Base-by-base conservation (phyloP, 192 early-diverging fungal genomes). In the Spizellomyces sp. region DNA sequence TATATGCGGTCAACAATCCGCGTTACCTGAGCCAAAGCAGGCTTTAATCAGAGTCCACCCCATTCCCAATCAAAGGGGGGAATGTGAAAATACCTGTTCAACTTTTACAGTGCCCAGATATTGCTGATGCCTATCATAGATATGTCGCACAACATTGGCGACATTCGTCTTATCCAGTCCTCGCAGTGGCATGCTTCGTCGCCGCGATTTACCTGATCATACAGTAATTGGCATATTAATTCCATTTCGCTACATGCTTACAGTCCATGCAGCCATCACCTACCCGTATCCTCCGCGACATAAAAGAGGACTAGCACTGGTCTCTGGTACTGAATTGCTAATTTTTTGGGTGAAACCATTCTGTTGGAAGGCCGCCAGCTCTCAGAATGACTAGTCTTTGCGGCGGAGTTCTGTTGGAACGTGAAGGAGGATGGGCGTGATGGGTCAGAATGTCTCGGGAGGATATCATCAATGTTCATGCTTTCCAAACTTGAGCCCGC, bases 181-280 rank as follows among this genome's bases (percentile, higher is more conserved):
- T 10, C 78, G 59, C 14, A 79, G 22, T 15, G 79, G 79, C 71
- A 80, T 80, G 12, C 22, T 63, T 22, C 79, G 45, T 14, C 73
- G 71, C 41, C 66, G 54, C 42, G 43, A 45, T 19, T 67, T 45
- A 22, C 58, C 55, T 45, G 27, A 41, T 44, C 21, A 6, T 12
- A 66, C 0, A 14, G n/a, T 36, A 36, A 36, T 36, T 36, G 0
- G 27, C n/a, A 36, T 36, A 36, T 36, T 36, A 36, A 3, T 36
- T 36, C 27, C 27, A 36, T 36, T 36, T 36, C 27, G 3, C 0
- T 36, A 3, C 27, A 36, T 36, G 27, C 27, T 36, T 36, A 36
- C 3, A 36, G 27, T 36, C 3, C 27, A 36, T 36, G 27, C 27
- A 36, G 27, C 27, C 27, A 36, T 36, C 27, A 36, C 27, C 27